phyloP scores from a whole-genome alignment of 352 stramenopile genomes.

The Phytophthora rubi region DNA sequence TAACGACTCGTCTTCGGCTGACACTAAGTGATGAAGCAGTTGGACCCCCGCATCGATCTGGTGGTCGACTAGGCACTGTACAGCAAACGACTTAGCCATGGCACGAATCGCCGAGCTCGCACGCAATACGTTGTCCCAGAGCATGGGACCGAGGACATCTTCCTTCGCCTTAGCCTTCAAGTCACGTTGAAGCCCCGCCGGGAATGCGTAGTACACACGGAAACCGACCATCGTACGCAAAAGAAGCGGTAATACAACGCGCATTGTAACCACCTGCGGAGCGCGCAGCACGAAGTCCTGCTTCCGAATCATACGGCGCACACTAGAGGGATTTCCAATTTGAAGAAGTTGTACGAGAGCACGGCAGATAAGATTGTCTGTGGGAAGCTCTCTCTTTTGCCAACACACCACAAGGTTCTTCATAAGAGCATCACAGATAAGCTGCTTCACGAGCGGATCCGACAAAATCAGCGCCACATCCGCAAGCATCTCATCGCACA shows the following conservation, averaged over 20 bases:
- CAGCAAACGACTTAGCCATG: constrained; percentile 67
- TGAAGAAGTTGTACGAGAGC: constrained; percentile 87
- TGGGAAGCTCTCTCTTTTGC: constrained; percentile 76
- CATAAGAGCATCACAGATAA: constrained; percentile 79
- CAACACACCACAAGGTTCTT: constrained; percentile 67
- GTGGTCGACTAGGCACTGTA: constrained; percentile 74
- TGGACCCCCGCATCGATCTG: constrained; percentile 59
- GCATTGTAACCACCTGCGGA: constrained; percentile 83
- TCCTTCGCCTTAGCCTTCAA: constrained; percentile 51
- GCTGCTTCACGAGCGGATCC: constrained; percentile 80
- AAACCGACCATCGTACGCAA: constrained; percentile 66
- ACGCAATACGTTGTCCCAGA: constrained; percentile 80
- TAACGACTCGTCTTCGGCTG: constrained; percentile 68
- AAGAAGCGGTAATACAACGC: constrained; percentile 75
- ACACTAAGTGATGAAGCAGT: constrained; percentile 62
- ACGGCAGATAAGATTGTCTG: constrained; percentile 78
- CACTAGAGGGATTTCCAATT: constrained; percentile 77
- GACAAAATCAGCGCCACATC: constrained; percentile 81
- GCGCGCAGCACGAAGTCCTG: constrained; percentile 82
- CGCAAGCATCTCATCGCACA: constrained; percentile 78
- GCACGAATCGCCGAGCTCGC: constrained; percentile 77
- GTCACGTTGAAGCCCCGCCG: constrained; percentile 42
- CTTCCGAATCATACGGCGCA: constrained; percentile 87
- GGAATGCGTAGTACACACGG: constrained; percentile 53
- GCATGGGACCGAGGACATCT: constrained; percentile 45